Base-by-base conservation (phyloP, 2,329 filamentous ascomycete species). In the Monosporascus sp. region DNA sequence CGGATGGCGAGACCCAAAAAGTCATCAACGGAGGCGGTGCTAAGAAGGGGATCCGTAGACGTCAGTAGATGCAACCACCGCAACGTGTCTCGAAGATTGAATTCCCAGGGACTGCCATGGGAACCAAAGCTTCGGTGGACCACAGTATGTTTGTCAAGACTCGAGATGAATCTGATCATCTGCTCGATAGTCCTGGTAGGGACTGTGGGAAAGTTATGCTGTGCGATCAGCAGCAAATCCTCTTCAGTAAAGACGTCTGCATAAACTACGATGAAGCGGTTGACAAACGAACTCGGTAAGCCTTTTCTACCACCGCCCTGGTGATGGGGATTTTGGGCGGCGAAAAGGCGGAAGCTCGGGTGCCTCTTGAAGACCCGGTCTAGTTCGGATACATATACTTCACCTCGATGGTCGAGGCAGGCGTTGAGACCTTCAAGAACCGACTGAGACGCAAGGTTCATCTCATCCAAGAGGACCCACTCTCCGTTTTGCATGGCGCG, bases 401-500 rank as follows among this genome's bases (percentile, higher is more conserved):
- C 90, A 54, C 94, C 93, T 70, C 95, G 86, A 69, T 99, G 95
- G 70, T 99, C 94, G 31, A 99, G 80, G 74, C 94, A 97, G 22
- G 94, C 93, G 62, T 99, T 99, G 35, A 99, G 76, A 58, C 94
- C 95, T 73, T 99, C 94, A 1, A 99, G 81, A 2, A 99, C 92
- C 5, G 93, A 96, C 68, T 99, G 94, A 0, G 93, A 97, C 1
- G 95, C 94, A 58, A 99, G 74, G 64, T 99, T 99, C 94, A 99
- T 99, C 75, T 99, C 94, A 65, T 99, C 94, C 0, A 99, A 79
- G 28, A 99, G 77, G 11, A 99, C 94, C 94, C 94, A 99, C 62
- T 96, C 89, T 28, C 94, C 94, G 54, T 84, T 88, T 67, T 97
- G 94, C 93, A 99, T 97, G 0, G 94, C 94, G 67, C 91, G 89